A percentile compares a stretch with the other conserved stretches of the same genome.
phyloP scores from a whole-genome alignment of 23 red algal species.

The Pyropia haitanensis region DNA sequence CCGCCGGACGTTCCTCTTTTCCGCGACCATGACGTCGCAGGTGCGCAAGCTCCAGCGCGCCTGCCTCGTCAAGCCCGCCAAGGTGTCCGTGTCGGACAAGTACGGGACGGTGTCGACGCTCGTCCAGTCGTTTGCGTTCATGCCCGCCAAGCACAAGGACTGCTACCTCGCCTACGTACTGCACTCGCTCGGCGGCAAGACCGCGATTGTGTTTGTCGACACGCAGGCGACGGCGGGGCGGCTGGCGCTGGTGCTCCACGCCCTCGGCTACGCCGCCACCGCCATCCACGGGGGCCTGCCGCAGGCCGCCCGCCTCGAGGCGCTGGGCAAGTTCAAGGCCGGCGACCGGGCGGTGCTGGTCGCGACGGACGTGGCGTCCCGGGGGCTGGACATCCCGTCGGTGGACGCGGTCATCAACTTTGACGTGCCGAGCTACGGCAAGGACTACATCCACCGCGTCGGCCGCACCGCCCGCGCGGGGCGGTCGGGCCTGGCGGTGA shows the following conservation, averaged over 20 bases:
- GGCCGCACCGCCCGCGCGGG: conserved; percentile 91
- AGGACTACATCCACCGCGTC: conserved; percentile 97
- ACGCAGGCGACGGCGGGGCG: conserved; percentile 86
- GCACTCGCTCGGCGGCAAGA: conserved; percentile 70
- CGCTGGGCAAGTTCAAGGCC: conserved; percentile 84
- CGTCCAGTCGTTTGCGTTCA: conserved; percentile 89
- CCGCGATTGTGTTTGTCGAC: conserved; percentile 87
- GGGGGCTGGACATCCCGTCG: conserved; percentile 92
- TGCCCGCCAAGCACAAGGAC: conserved; percentile 97
- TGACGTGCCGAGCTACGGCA: conserved; percentile 90
- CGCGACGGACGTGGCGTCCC: conserved; percentile 92
- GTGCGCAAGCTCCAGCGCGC: conserved; percentile 92
- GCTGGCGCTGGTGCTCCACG: conserved; percentile 64
- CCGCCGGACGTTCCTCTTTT: conserved; percentile 76
- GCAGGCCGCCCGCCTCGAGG: conserved; percentile 75
- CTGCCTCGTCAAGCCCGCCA: conserved; percentile 67
- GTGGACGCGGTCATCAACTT: conserved; percentile 96
- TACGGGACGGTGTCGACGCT: conserved; percentile 87
- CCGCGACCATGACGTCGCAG: conserved; percentile 96
- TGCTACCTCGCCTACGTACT: conserved; percentile 84
- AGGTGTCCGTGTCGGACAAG: conserved; percentile 81
- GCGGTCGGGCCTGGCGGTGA: conserved; percentile 81
- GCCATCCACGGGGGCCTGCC: conserved; percentile 97
- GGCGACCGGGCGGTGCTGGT: conserved; percentile 66
- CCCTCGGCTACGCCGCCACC: conserved; percentile 71